phyloP scores from a whole-genome alignment of 495 filamentous ascomycete species.

The Usnea hakonensis region DNA sequence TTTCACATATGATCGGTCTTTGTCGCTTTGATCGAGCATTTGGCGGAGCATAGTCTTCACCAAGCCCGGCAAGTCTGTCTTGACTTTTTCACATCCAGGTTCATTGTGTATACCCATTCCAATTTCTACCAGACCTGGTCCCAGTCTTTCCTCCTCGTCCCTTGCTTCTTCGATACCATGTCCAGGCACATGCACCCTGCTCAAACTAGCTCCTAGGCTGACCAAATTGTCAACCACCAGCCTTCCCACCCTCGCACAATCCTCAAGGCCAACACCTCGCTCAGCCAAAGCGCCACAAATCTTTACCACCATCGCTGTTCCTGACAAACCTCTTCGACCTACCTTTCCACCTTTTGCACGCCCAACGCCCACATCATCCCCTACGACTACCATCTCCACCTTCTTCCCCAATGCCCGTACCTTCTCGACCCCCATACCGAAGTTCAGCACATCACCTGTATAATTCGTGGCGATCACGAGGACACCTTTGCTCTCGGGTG shows the following conservation, averaged over 20 bases:
- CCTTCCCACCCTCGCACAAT: conserved; percentile 65
- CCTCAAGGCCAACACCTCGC: conserved; percentile 53
- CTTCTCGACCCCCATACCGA: conserved; percentile 92
- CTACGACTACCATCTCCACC: conserved; percentile 89
- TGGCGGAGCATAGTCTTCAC: conserved; percentile 74
- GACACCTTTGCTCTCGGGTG: conserved; percentile 58
- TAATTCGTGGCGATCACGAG: conserved; percentile 63
- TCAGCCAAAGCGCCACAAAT: conserved; percentile 80
- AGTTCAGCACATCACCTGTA: conserved; percentile 80
- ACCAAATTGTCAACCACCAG: conserved; percentile 69
- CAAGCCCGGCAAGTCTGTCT: conserved; percentile 58
- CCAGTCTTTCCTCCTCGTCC: conserved; percentile 51
- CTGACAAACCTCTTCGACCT: conserved; percentile 82
- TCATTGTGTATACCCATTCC: conserved; percentile 99
- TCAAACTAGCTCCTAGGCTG: conserved; percentile 75
- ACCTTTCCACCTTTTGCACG: conserved; percentile 78
- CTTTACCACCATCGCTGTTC: conserved; percentile 84
- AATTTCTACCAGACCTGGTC: conserved; percentile 59
- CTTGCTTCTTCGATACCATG: conserved; percentile 43
- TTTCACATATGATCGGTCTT: conserved; percentile 72
- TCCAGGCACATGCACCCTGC: conserved; percentile 90
- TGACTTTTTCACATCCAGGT: conserved; percentile 66
- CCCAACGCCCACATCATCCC: conserved; percentile 93
- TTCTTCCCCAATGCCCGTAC: conserved; percentile 70
- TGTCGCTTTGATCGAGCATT: conserved; percentile 68